Conservation (phyloP, 805 yeast genomes). For the Candida mattraensis region DNA sequence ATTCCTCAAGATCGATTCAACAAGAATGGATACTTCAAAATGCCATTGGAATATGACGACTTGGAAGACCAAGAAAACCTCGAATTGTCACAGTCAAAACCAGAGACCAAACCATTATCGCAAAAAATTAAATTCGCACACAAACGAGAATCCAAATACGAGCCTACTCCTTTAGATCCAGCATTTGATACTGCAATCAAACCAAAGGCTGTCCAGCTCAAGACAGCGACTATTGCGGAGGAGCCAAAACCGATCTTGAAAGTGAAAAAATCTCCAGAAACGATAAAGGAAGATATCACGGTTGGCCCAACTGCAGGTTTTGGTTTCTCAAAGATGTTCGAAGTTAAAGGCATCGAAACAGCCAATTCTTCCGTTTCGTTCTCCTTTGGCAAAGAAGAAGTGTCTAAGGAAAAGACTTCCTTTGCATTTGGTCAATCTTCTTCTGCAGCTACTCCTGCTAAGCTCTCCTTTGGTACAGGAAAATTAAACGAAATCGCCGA, state of each 20-base stretch:
- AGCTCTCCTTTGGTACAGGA: too few species aligned
- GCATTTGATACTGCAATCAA: conserved; percentile 19
- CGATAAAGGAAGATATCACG: background rate
- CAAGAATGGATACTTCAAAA: conserved; percentile 26
- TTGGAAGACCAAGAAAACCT: conserved; percentile 6
- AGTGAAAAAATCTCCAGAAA: background rate
- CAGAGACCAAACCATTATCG: conserved; percentile 14
- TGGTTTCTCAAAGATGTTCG: conserved; percentile 4
- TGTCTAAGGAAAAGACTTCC: too few species aligned
- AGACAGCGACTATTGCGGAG: too few species aligned
- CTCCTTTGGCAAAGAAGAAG: background rate
- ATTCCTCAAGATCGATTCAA: conserved; percentile 27
- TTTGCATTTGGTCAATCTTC: too few species aligned
- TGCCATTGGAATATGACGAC: conserved; percentile 19
- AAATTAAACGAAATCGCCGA: too few species aligned
- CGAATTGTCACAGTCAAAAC: conserved; percentile 4
- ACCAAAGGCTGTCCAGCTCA: conserved; percentile 18
- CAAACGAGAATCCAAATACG: conserved; percentile 15
- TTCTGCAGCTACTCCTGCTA: too few species aligned
- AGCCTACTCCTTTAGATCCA: conserved; percentile 15
- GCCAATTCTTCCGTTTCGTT: background rate
- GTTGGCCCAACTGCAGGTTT: conserved; percentile 16
- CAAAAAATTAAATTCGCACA: conserved; percentile 27
- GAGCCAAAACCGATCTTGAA: conserved; percentile 7
- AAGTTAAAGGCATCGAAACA: background rate